Evolutionary conservation across 1,284 basidiomycete species (phyloP), one percentile per base, ranked within the genome.

Genomic region (Cyathus pygmaeus): DNA sequence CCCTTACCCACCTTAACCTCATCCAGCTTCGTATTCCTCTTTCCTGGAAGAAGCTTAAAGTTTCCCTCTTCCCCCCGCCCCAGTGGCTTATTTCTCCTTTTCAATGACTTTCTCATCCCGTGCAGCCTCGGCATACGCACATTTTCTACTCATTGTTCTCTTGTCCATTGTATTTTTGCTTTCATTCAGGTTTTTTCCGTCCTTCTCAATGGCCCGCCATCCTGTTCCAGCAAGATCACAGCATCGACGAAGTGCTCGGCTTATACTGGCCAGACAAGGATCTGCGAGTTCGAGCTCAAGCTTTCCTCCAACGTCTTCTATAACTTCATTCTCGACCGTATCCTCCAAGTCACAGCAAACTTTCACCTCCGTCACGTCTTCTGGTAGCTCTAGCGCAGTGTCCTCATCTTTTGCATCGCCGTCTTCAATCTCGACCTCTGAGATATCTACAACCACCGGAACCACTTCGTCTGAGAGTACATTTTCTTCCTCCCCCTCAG

Each of bases 321-420:
- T 47, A 13, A 36, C 9, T 36, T 31, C 30, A 31, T 44, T n/a
- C 21, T 51, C 24, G 10, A 29, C 53, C 44, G 57, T 39, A 29
- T 33, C 30, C 17, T 46, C 56, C 3, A 29, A 27, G 21, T 49
- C 59, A 53, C 55, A 61, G 36, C 50, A 58, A 33, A 30, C 59
- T 42, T 61, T 63, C 24, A 41, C 55, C 49, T 61, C 58, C 59
- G 41, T 53, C 24, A 21, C 53, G 27, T 53, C 61, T 44, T 53
- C 55, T 31, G 55, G 11, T 55, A 56, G 31, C 21, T 3, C 56
- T 52, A 53, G 56, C 19, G 56, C 50, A 29, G 59, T 55, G 11
- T 55, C 53, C 31, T 57, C 54, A 21, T 36, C 26, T 27, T 51
- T 59, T n/a, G 46, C 59, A 52, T 57, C 57, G 39, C 44, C 55